Conservation (phyloP, 2,329 filamentous ascomycete species). For the Fusarium algeriense region DNA sequence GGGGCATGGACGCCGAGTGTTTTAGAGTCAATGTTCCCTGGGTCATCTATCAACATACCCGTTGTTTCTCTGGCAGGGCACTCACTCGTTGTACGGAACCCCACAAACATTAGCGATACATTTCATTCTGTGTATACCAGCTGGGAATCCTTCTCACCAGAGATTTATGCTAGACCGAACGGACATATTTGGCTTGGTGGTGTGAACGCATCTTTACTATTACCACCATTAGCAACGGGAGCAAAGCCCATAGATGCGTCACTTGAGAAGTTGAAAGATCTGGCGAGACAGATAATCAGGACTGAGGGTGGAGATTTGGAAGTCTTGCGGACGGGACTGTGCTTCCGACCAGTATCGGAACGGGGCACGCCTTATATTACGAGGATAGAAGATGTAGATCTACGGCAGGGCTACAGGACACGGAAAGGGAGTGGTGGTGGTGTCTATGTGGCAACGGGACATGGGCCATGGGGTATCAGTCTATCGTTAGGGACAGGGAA, state of each 20-base stretch:
- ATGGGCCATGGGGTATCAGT: conserved; percentile 81
- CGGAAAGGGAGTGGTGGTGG: conserved; percentile 63
- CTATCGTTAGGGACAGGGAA: conserved; percentile 75
- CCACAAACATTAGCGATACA: conserved; percentile 58
- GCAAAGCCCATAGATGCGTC: conserved; percentile 44
- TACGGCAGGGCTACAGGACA: conserved; percentile 64
- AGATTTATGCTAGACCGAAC: conserved; percentile 75
- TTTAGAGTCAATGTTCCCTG: conserved; percentile 74
- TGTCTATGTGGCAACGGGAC: conserved; percentile 77
- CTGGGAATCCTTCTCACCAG: conserved; percentile 72
- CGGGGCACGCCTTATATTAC: conserved; percentile 74
- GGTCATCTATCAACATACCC: conserved; percentile 64
- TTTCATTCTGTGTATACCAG: conserved; percentile 79
- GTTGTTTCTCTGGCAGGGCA: conserved; percentile 73
- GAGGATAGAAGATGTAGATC: conserved; percentile 65
- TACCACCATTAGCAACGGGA: conserved; percentile 62
- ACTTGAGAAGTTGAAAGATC: conserved; percentile 62
- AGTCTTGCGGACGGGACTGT: conserved; percentile 73
- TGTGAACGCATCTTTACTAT: conserved; percentile 72
- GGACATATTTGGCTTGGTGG: conserved; percentile 81
- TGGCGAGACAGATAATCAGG: conserved; percentile 63
- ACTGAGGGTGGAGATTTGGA: conserved; percentile 64
- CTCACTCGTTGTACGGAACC: conserved; percentile 75
- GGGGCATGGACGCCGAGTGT: conserved; percentile 79
- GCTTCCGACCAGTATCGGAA: conserved; percentile 77